Conservation (phyloP, 805 yeast genomes). For the Scheffersomyces amazonensis region DNA sequence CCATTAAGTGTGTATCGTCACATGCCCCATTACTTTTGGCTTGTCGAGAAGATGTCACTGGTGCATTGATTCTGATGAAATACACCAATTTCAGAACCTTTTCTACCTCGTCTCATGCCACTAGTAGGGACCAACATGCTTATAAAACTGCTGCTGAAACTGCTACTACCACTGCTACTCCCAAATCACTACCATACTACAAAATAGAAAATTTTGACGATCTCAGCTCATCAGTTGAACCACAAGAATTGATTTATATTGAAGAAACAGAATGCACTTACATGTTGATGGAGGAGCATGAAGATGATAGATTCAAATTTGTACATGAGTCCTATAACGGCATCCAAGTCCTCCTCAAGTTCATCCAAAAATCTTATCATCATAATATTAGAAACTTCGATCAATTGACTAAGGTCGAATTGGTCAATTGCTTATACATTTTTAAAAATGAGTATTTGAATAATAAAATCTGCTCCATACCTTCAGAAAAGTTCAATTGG, state of each 20-base stretch:
- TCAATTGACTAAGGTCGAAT: constrained; percentile 22
- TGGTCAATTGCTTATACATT: constrained; percentile 23
- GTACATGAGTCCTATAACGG: constrained; percentile 16
- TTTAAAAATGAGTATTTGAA: constrained; percentile 19
- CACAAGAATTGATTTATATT: too few relatives aligned
- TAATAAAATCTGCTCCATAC: constrained; percentile 13
- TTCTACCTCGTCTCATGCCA: neutral
- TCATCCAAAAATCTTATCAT: constrained; percentile 17
- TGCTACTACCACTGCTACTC: too few relatives aligned
- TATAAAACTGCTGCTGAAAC: constrained; percentile 16
- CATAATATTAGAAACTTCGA: constrained; percentile 16
- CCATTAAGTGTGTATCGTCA: too few relatives aligned
- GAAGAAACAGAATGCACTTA: constrained; percentile 1
- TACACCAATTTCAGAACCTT: neutral
- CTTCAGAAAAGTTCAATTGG: constrained; percentile 12
- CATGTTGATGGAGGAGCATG: constrained; percentile 4
- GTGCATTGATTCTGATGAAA: too few relatives aligned
- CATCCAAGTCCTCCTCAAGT: constrained; percentile 16
- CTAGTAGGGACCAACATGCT: constrained; percentile 6
- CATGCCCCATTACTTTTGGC: too few relatives aligned
- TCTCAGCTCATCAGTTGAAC: too few relatives aligned
- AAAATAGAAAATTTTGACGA: too few relatives aligned
- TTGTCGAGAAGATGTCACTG: too few relatives aligned
- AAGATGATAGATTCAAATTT: constrained; percentile 13
- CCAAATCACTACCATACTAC: too few relatives aligned